phyloP scores from a whole-genome alignment of 116 monocot species.

The Cymodocea nodosa region DNA sequence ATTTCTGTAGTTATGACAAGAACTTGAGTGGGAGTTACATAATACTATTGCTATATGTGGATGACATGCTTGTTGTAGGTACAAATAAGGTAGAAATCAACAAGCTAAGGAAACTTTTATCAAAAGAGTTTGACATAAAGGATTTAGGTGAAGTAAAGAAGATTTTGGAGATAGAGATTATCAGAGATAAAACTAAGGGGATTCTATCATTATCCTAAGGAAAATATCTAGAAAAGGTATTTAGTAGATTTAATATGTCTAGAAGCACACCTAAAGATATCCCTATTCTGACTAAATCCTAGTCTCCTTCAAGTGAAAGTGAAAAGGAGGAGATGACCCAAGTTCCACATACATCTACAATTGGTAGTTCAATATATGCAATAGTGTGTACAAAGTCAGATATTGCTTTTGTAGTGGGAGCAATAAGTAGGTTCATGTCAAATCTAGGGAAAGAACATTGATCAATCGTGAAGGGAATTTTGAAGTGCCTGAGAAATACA shows the following conservation, averaged over 20 bases:
- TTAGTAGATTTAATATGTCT: constrained; percentile 2
- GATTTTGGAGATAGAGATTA: constrained; percentile 4
- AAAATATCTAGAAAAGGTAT: background rate
- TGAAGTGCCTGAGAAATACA: too few relatives aligned
- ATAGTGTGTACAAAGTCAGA: constrained; percentile 8
- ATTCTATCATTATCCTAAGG: background rate
- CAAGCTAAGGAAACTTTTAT: background rate
- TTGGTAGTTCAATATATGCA: constrained; percentile 7
- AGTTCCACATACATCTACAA: too few relatives aligned
- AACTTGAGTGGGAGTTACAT: background rate
- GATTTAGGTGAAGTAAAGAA: background rate
- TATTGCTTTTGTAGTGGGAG: constrained; percentile 4
- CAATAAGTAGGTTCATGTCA: constrained; percentile 4
- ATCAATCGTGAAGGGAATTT: background rate
- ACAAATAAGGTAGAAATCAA: background rate
- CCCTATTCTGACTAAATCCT: background rate
- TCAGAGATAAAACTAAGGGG: background rate
- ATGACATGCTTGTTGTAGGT: constrained; percentile 2
- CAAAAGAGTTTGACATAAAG: constrained; percentile 1
- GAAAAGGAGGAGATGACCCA: background rate
- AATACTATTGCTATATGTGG: constrained; percentile 4
- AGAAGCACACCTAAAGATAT: background rate
- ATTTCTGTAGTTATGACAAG: background rate
- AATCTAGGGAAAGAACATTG: constrained; percentile 5
- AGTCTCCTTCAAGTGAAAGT: background rate